Base-by-base conservation (phyloP, 2,329 filamentous ascomycete genomes). In the Ambrosiella beaveri region DNA sequence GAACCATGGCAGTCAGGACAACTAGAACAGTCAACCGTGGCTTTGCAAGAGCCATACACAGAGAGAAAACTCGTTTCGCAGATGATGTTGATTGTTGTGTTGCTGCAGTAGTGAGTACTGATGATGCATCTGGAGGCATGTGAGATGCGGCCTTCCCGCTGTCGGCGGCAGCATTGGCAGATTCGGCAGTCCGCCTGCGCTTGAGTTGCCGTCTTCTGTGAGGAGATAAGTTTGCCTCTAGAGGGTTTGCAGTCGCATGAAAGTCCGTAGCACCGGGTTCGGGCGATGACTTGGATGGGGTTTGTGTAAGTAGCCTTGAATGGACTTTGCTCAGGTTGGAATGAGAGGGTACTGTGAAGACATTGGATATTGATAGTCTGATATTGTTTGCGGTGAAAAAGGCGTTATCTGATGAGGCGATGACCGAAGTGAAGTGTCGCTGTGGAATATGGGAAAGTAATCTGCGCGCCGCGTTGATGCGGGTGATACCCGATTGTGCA, bases 1-100 rank as follows among this genome's bases (percentile, higher is more conserved):
- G 81, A 1, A 87, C 86, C 69, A 93, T 95, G 36, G 91, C 88
- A 0, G 88, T 88, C 53, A 98, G 82, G 38, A 95, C 85, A 62
- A 98, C 85, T 52, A 98, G 82, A 64, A 94, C 85, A 7, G 88
- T 91, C 54, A 98, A 81, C 57, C 91, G 88, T 2, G 93, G 93
- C 69, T 98, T 98, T n/a, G 90, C 86, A 63, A 98, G 82, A 35
- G 93, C 87, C 62, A 98, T 83, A 65, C 88, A 88, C 37, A 88
- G 83, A 19, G 89, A 86, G 62, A 93, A 67, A 58, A 81, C 77
- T 59, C 89, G 86, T 27, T 78, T 77, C 56, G 79, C 59, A 13
- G 80, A 81, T 62, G 73, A 67, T 7, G 70, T 67, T 7, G 73
- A 78, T 57, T 74, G 75, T 54, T 70, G 70, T 52, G 73, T 76